Percentiles rank a stretch among this genome's conserved stretches.
phyloP scores from a whole-genome alignment of 768 basidiomycete genomes.

The Strobilomyces confusus region DNA sequence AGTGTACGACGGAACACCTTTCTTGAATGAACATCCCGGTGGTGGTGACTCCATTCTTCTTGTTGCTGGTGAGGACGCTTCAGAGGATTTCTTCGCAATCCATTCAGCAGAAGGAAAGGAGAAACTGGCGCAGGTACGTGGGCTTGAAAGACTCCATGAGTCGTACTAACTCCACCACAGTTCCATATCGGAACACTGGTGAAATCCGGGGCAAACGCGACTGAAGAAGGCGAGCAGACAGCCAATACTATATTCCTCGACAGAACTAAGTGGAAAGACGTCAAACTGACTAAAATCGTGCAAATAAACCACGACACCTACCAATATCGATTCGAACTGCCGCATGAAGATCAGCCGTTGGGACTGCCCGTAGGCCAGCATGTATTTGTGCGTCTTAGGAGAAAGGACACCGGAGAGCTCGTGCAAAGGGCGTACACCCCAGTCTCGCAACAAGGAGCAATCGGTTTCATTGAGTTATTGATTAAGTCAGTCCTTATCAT shows the following conservation, averaged over 20 bases:
- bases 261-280: slow-evolving; percentile 46
- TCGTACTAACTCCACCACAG: slow-evolving; percentile 14
- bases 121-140: slow-evolving; percentile 39
- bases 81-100: slow-evolving; percentile 63
- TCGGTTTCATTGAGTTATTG: slow-evolving; percentile 49
- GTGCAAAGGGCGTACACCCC: slow-evolving; percentile 62
- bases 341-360: slow-evolving; percentile 36
- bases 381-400: slow-evolving; percentile 46
- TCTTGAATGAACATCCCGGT: slow-evolving; percentile 55
- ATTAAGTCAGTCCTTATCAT: slow-evolving; percentile 39
- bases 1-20: slow-evolving; percentile 52
- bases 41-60: slow-evolving; percentile 52
- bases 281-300: slow-evolving; percentile 35
- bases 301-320: slow-evolving; percentile 46
- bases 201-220: background rate
- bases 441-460: slow-evolving; percentile 39
- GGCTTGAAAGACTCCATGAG: background rate
- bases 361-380: slow-evolving; percentile 61
- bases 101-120: slow-evolving; percentile 49
- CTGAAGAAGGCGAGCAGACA: slow-evolving; percentile 4
- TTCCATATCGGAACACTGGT: slow-evolving; percentile 51
- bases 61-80: slow-evolving; percentile 56
- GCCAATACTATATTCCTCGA: slow-evolving; percentile 36
- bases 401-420: slow-evolving; percentile 39
- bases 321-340: slow-evolving; percentile 48